Conservation (phyloP, 768 basidiomycete genomes). For the Lactarius tabidus region DNA sequence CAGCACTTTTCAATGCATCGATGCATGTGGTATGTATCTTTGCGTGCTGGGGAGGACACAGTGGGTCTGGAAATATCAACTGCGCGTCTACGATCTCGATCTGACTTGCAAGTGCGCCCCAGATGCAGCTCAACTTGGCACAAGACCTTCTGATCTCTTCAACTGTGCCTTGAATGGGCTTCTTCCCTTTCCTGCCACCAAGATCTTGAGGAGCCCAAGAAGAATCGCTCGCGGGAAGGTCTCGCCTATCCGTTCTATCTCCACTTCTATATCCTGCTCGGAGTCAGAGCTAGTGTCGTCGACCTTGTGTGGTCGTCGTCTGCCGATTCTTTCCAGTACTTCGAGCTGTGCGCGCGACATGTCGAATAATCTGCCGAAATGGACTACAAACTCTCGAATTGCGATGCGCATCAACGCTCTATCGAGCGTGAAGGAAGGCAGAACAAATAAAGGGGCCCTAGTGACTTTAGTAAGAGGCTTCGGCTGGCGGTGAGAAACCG, state of each 20-base stretch:
- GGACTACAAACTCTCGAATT: slow-evolving; percentile 73
- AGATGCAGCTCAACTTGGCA: too few relatives aligned
- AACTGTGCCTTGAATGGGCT: too few relatives aligned
- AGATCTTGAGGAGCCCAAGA: slow-evolving; percentile 58
- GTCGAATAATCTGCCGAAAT: slow-evolving; percentile 55
- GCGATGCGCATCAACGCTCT: slow-evolving; percentile 59
- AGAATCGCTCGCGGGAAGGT: slow-evolving; percentile 59
- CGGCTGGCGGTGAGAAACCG: too few relatives aligned
- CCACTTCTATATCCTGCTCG: slow-evolving; percentile 24
- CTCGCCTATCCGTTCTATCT: slow-evolving; percentile 60
- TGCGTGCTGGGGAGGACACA: too few relatives aligned
- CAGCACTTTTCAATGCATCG: too few relatives aligned
- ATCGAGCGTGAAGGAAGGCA: slow-evolving; percentile 39
- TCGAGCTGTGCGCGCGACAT: slow-evolving; percentile 62
- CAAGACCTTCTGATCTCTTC: too few relatives aligned
- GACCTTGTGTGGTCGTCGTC: slow-evolving; percentile 33
- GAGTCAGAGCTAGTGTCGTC: slow-evolving; percentile 35
- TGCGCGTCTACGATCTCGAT: too few relatives aligned
- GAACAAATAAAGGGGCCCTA: slow-evolving; percentile 49
- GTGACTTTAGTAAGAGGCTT: slow-evolving; percentile 42
- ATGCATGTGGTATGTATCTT: too few relatives aligned
- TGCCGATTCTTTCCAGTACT: slow-evolving; percentile 41
- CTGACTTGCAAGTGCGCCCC: too few relatives aligned
- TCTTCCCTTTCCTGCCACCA: too few relatives aligned
- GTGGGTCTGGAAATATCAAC: too few relatives aligned